Evolutionary conservation across 2,329 filamentous ascomycete species (phyloP).

Genomic region (Cladosporium austrohemisphaericum): DNA sequence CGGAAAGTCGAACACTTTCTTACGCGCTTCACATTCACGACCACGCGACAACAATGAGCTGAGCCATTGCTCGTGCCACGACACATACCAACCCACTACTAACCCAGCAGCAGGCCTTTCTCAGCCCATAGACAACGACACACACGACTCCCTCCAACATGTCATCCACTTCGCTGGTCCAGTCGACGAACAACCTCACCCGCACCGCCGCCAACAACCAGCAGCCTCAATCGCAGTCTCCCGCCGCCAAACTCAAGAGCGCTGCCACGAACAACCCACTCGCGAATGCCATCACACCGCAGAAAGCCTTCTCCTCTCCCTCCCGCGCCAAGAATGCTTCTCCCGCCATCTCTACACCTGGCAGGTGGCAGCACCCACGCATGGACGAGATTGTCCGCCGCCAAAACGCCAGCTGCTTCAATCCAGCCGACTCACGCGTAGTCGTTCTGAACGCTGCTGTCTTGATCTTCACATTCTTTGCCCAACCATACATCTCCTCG

Average conservation of each 20-base stretch:
- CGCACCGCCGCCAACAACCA: background rate
- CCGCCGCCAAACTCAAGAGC: constrained; percentile 6
- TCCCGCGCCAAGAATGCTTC: constrained; percentile 16
- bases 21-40: too few relatives aligned
- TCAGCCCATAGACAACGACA: background rate
- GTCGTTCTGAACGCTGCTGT: constrained; percentile 65
- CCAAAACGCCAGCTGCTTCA: constrained; percentile 74
- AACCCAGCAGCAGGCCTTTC: constrained; percentile 15
- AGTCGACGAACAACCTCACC: constrained; percentile 2
- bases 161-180: constrained; percentile 26
- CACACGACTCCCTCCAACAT: constrained; percentile 18
- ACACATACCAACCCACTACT: constrained; percentile 13
- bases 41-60: constrained; percentile 5
- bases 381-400: constrained; percentile 81
- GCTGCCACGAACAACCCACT: background rate
- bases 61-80: constrained; percentile 1
- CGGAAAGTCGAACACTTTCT: too few relatives aligned
- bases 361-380: constrained; percentile 87
- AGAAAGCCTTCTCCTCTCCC: constrained; percentile 1
- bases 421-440: constrained; percentile 67
- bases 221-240: background rate
- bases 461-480: constrained; percentile 49
- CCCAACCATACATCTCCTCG: constrained; percentile 36
- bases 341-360: constrained; percentile 38
- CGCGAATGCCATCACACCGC: background rate